Evolutionary conservation across 768 basidiomycete species (phyloP), one percentile per base, ranked within the genome.

Genomic region (Rhizopogon rudus): DNA sequence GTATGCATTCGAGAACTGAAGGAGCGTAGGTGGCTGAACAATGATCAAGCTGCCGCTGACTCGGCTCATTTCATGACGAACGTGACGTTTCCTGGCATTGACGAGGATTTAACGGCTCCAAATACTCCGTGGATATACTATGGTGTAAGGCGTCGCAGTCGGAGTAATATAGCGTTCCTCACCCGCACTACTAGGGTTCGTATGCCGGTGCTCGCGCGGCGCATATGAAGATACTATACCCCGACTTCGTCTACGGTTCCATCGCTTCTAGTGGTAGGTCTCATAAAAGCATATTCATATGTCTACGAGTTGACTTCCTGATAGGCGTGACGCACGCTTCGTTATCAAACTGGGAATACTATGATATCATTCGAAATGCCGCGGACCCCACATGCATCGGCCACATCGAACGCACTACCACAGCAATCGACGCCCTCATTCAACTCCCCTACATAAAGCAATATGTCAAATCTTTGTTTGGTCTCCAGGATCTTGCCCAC

Each of bases 121-220:
- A 73, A 72, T 29, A 86, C 86, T 1, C 89, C 91, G 8, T 93
- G 91, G 91, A 92, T 93, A 53, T 93, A 96, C 67, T 96, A 96
- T 63, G 96, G 96, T 13, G 94, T 92, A 67, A 41, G 82, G 62
- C 57, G 22, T 51, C 25, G 14, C 33, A 16, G 20, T 45, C 17
- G 37, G 20, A 44, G 22, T 1, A 13, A 17, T 41, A 17, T 14
- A 3, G 14, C 13, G 1, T 41, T 35, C 5, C 48, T 50, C 14
- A 48, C 14, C 5, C 14, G 31, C 33, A 48, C 8, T 58, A 40
- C 5, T 60, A 88, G 87, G 88, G 90, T 7, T 93, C 91, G 1
- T 96, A 96, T 61, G 93, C 93, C 9, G 95, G 95, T 57, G 95
- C 94, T 7, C 85, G 94, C 12, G 87, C 93, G 0, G 95, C 95